Percentiles rank a stretch among this genome's conserved stretches.
Evolutionary conservation across 208 protist genomes (phyloP).

Genomic region (Acanthamoeba healyi): DNA sequence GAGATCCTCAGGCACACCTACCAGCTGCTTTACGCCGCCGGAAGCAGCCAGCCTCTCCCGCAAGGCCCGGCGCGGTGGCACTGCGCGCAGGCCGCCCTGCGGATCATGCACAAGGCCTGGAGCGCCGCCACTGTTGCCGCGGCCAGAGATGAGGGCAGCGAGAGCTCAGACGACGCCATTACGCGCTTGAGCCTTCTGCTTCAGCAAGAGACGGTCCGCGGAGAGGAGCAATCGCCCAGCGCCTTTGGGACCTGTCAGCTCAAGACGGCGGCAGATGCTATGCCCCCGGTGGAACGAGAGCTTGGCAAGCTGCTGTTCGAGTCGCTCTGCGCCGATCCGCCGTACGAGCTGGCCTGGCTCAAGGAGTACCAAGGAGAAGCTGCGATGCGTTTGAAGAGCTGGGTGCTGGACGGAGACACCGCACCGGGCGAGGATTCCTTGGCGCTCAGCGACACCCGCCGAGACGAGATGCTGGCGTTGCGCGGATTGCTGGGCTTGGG

Average conservation of each 20-base stretch:
- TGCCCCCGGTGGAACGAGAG: neutral
- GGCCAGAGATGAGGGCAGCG: neutral
- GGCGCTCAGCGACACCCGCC: neutral
- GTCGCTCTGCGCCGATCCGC: neutral
- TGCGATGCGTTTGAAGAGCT: neutral
- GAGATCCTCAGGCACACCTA: conserved; percentile 46
- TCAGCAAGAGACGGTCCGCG: neutral
- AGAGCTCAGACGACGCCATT: neutral
- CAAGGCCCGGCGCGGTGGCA: neutral
- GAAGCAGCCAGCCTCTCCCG: neutral
- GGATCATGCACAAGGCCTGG: neutral
- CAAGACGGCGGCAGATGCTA: neutral
- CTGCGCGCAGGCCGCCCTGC: neutral
- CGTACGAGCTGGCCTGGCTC: neutral
- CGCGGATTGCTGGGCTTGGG: neutral
- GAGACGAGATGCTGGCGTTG: neutral
- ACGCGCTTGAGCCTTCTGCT: neutral
- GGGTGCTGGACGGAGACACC: neutral
- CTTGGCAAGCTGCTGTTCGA: neutral
- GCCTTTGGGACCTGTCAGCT: neutral
- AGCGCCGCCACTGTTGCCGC: neutral
- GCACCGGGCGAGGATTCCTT: neutral
- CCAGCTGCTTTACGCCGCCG: conserved; percentile 56
- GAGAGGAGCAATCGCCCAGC: neutral
- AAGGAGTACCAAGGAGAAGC: neutral